phyloP scores from a whole-genome alignment of 176 grass and related monocot genomes.

The Oryza longistaminata region DNA sequence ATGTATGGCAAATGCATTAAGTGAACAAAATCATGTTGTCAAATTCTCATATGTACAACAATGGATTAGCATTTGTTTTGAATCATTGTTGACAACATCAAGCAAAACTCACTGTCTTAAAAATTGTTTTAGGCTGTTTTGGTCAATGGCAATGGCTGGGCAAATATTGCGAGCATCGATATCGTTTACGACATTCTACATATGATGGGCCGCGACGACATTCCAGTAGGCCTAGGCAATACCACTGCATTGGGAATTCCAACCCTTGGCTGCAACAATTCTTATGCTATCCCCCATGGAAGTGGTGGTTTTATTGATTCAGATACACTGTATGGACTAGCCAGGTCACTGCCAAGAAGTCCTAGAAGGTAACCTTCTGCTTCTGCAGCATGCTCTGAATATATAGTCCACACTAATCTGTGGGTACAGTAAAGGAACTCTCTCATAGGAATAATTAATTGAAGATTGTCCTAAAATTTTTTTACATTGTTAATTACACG shows the following conservation, averaged over 20 bases:
- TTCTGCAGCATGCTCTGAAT: background rate
- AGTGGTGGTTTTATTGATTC: constrained; percentile 88
- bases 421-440: background rate
- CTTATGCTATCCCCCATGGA: constrained; percentile 64
- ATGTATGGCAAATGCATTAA: background rate
- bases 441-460: background rate
- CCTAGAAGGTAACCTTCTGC: constrained; percentile 68
- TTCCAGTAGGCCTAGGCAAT: constrained; percentile 75
- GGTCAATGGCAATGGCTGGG: constrained; percentile 81
- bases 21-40: background rate
- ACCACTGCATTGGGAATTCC: constrained; percentile 55
- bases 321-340: constrained; percentile 79
- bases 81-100: background rate
- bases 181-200: constrained; percentile 84
- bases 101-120: background rate
- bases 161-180: constrained; percentile 72
- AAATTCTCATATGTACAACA: background rate
- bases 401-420: background rate
- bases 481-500: constrained; percentile 6
- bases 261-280: constrained; percentile 66
- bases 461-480: background rate
- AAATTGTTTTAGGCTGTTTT: constrained; percentile 58
- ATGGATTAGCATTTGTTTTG: background rate
- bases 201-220: constrained; percentile 96
- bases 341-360: constrained; percentile 68